These are phyloP conservation scores for Cladophialophora carrionii DNA, from an alignment of 2,329 filamentous ascomycete genomes.

Conservation along the genomic window DNA sequence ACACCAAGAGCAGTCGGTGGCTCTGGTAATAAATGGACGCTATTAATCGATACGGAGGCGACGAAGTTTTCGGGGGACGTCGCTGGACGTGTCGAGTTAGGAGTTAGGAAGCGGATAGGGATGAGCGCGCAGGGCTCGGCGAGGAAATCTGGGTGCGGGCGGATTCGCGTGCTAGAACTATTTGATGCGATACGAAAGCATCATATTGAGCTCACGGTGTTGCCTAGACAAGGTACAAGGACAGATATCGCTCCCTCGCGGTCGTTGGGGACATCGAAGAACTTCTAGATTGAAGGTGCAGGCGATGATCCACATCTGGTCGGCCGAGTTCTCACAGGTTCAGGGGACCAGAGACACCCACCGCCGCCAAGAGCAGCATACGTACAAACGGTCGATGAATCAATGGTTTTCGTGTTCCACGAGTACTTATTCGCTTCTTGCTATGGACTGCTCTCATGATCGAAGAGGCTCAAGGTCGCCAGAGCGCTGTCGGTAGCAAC, in stretches of 20 bases:
- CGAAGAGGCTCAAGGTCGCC: not conserved
- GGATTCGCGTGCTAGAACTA: conserved; percentile 23
- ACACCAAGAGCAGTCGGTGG: not conserved
- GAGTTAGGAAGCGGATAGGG: conserved; percentile 25
- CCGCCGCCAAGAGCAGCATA: conserved; percentile 5
- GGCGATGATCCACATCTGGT: conserved; percentile 16
- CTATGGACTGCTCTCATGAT: not conserved
- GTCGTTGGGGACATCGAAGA: conserved; percentile 19
- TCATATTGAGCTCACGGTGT: conserved; percentile 26
- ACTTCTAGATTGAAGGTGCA: conserved; percentile 25
- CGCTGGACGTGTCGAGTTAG: conserved; percentile 14
- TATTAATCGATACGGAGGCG: not conserved
- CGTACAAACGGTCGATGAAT: not conserved
- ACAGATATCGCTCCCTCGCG: conserved; percentile 29
- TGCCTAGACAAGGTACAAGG: conserved; percentile 25
- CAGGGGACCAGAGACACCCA: not conserved
- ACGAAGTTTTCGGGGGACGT: not conserved
- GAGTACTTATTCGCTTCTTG: not conserved
- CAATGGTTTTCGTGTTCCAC: not conserved
- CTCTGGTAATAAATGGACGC: not conserved
- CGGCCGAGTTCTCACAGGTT: not conserved
- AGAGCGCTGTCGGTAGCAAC: not conserved
- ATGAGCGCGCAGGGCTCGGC: conserved; percentile 17
- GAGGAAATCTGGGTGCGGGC: conserved; percentile 12
- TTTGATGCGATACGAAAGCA: conserved; percentile 25